Base-by-base conservation (phyloP, 78 protist genomes). In the Pelomyxa schiedti region DNA sequence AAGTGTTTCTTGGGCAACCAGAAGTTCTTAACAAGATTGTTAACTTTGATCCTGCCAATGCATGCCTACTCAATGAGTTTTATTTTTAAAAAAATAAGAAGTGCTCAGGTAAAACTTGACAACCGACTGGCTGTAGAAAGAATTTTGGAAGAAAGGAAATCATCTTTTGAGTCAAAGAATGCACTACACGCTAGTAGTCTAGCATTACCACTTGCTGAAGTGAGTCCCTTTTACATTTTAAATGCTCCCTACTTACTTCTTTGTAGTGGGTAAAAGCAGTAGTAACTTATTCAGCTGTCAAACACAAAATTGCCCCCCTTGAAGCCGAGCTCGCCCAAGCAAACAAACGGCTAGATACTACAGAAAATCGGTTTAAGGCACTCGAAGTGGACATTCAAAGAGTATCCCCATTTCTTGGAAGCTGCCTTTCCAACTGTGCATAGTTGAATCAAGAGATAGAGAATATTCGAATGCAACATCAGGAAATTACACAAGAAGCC, bases 161-260 rank as follows among this genome's bases (percentile, higher is more conserved):
- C 28, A 6, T 83, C 91, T 29, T 93, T 90, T 58, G 82, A 83
- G 43, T 43, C 22, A 8, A 80, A 38, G n/a, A n/a, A 0, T 30
- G 86, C 86, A 28, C 22, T 24, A 30, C 82, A 89, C 5, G 88
- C 79, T 29, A 70, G 81, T 24, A 39, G 8, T 6, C 92, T 93
- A 0, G 92, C 92, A 4, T 87, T 84, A 4, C 96, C 96, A 39
- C 43, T 93, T 30, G 94, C 93, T n/a, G n/a, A n/a, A n/a, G n/a
- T n/a, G n/a, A n/a, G n/a, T n/a, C n/a, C n/a, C n/a, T n/a, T n/a
- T n/a, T n/a, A n/a, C n/a, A n/a, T n/a, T n/a, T n/a, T n/a, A n/a
- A n/a, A n/a, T n/a, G n/a, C n/a, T n/a, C n/a, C n/a, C n/a, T n/a
- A n/a, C n/a, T n/a, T n/a, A n/a, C n/a, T n/a, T n/a, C n/a, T n/a